Conservation (phyloP, 768 basidiomycete species). For the Russula foetens region DNA sequence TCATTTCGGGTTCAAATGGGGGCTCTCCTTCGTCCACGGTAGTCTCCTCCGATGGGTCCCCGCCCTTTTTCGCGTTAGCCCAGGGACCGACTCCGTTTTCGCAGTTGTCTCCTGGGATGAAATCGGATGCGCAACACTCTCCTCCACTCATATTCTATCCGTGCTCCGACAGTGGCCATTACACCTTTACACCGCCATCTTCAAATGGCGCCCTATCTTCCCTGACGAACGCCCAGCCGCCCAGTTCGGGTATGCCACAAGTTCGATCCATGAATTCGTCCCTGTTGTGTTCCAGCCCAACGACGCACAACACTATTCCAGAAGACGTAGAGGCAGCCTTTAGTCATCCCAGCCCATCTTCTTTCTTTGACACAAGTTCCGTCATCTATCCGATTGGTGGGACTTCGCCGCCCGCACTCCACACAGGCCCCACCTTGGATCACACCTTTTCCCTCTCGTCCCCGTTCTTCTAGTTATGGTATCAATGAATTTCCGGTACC, state of each 20-base stretch:
- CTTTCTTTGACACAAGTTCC: slow-evolving; percentile 12
- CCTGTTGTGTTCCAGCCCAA: slow-evolving; percentile 11
- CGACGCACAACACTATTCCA: slow-evolving; percentile 10
- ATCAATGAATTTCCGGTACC: neutral
- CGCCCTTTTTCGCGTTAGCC: slow-evolving; percentile 14
- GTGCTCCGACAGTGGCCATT: slow-evolving; percentile 14
- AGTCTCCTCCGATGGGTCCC: slow-evolving; percentile 13
- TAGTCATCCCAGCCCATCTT: slow-evolving; percentile 9
- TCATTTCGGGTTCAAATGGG: slow-evolving; percentile 3
- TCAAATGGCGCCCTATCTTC: neutral
- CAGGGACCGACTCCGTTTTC: slow-evolving; percentile 15
- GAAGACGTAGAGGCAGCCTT: slow-evolving; percentile 11
- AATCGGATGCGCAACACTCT: slow-evolving; percentile 3
- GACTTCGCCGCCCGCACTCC: slow-evolving; percentile 10
- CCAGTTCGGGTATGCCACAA: neutral
- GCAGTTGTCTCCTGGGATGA: slow-evolving; percentile 5
- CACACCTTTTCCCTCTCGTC: slow-evolving; percentile 15
- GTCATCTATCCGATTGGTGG: slow-evolving; percentile 15
- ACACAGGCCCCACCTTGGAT: slow-evolving; percentile 12
- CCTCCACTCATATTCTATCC: slow-evolving; percentile 16
- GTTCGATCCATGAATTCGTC: slow-evolving; percentile 8
- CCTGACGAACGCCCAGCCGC: slow-evolving; percentile 1
- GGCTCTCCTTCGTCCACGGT: slow-evolving; percentile 17
- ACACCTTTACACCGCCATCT: slow-evolving; percentile 15
- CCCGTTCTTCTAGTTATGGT: slow-evolving; percentile 14